Conservation (phyloP, 164 flowering plant species). For the Tinospora cordifolia region DNA sequence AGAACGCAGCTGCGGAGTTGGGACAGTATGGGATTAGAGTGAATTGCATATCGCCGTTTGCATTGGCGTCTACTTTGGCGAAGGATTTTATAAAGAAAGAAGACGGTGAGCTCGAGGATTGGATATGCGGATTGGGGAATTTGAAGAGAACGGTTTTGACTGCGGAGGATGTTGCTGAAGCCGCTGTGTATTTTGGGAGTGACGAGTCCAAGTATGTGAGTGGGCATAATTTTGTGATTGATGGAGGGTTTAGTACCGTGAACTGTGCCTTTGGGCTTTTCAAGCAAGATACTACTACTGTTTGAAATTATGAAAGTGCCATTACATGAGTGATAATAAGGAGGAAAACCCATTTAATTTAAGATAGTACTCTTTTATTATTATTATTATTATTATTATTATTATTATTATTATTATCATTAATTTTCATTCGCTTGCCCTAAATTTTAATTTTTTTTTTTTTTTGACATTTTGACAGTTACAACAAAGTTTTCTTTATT, state of each 20-base stretch:
- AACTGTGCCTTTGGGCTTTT: constrained; percentile 2
- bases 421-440: too few relatives aligned
- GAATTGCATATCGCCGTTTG: constrained; percentile 3
- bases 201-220: constrained; percentile 12
- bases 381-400: too few relatives aligned
- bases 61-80: background rate
- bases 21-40: constrained; percentile 10
- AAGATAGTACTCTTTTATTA: too few relatives aligned
- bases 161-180: constrained; percentile 10
- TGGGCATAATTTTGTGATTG: constrained; percentile 14
- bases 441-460: too few relatives aligned
- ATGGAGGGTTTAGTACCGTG: constrained; percentile 11
- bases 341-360: too few relatives aligned
- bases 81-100: background rate
- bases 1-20: constrained; percentile 10
- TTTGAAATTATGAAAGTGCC: too few relatives aligned
- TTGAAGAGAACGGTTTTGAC: background rate
- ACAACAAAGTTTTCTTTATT: too few relatives aligned
- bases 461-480: too few relatives aligned
- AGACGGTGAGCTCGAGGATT: background rate
- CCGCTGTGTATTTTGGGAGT: constrained; percentile 9
- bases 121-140: background rate
- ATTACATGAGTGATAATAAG: too few relatives aligned
- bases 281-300: background rate
- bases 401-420: too few relatives aligned